Evolutionary conservation across 2,329 filamentous ascomycete species (phyloP).

Genomic region (Corniculantispora saksenae): DNA sequence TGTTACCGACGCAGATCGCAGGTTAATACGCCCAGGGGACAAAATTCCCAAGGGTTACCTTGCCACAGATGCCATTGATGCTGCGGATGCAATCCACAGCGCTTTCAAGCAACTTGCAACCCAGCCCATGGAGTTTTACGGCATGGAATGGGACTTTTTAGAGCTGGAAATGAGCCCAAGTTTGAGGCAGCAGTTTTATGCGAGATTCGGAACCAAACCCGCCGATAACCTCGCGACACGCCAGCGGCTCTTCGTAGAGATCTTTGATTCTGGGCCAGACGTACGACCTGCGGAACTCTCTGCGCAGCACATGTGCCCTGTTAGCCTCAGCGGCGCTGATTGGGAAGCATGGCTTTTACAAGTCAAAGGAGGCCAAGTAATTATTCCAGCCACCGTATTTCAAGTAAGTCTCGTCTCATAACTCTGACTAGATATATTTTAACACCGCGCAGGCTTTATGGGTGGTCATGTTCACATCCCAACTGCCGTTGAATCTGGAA

Average conservation of each 20-base stretch:
- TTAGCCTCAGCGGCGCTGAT: background rate
- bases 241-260: background rate
- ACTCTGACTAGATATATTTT: background rate
- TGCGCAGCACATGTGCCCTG: background rate
- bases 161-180: background rate
- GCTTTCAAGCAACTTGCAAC: background rate
- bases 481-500: background rate
- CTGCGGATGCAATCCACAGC: background rate
- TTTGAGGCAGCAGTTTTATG: background rate
- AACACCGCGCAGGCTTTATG: background rate
- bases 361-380: background rate
- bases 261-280: background rate
- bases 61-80: conserved; percentile 1
- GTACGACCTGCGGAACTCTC: background rate
- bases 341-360: background rate
- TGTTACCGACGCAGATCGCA: background rate
- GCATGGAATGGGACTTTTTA: conserved; percentile 8
- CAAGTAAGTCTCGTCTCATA: background rate
- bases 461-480: background rate
- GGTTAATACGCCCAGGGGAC: background rate
- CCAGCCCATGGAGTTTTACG: conserved; percentile 2
- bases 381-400: background rate
- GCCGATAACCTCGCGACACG: background rate
- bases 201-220: background rate
- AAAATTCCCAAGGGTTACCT: background rate